Evolutionary conservation across 768 basidiomycete species (phyloP), one percentile per base, ranked within the genome.

Genomic region (Crassisporium funariophilum): DNA sequence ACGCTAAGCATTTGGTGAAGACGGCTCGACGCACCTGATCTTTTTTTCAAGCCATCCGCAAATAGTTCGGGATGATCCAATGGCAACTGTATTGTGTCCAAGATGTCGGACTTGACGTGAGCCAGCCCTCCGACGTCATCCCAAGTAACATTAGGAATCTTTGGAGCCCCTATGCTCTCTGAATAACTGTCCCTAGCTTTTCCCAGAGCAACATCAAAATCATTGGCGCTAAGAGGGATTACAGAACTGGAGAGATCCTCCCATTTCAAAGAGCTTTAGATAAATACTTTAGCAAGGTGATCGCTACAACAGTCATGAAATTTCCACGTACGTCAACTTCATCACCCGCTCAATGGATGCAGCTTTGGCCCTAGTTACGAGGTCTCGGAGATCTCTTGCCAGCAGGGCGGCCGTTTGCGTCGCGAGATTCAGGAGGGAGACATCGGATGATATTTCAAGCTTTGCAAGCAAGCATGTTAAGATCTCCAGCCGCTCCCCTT

Each of bases 61-160:
- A 98, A 98, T 0, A 98, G 64, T 53, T 97, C 93, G 6, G 94
- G 92, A 62, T 89, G 83, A 37, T 94, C 88, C 15, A 98, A 67
- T 1, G 95, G 95, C 3, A 98, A 72, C 59, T 97, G 93, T 35
- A 98, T 90, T 15, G 95, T 99, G 59, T 99, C 95, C 48, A 98
- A 70, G 44, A 99, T 98, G 56, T 98, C 95, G 27, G 81, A 67
- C 63, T 98, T 98, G 47, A 97, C 91, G 49, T 76, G 70, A 2
- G 83, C 84, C 9, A 99, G 71, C 4, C 97, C 97, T 20, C 97
- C 97, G 10, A 99, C 88, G 63, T 99, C 97, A 64, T 98, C 93
- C 97, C 97, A 99, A 0, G 87, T 79, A 1, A 99, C 94, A 52
- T 78, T 87, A 1, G 97, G 97, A 25, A 99, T 99, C 55, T 88